Evolutionary conservation across 2,329 filamentous ascomycete species (phyloP).

Genomic region (Talaromyces sp.): DNA sequence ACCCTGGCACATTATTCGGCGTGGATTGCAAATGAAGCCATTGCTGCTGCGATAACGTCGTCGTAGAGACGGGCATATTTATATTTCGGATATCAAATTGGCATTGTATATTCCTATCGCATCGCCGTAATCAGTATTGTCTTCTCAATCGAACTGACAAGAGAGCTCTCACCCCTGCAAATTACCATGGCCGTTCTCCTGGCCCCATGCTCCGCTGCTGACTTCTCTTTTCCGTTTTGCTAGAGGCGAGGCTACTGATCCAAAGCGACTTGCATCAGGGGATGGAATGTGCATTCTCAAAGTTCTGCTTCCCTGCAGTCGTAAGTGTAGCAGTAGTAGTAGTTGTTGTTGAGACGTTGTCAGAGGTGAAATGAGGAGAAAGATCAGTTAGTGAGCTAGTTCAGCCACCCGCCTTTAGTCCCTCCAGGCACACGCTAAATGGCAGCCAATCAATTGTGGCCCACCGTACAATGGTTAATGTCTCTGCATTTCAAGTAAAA

Average conservation of each 20-base stretch:
- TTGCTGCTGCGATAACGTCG: constrained; percentile 8
- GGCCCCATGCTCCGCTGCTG: constrained; percentile 10
- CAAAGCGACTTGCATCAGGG: constrained; percentile 1
- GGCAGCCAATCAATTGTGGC: not conserved
- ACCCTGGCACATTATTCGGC: not conserved
- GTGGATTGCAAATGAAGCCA: constrained; percentile 10
- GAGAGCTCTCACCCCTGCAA: constrained; percentile 7
- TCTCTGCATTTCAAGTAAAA: too few relatives aligned
- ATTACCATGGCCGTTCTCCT: constrained; percentile 9
- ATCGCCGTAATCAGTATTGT: not conserved
- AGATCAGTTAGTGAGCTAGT: not conserved
- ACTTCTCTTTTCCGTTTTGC: constrained; percentile 27
- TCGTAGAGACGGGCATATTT: constrained; percentile 11
- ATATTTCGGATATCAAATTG: constrained; percentile 17
- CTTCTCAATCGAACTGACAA: not conserved
- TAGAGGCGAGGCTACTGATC: constrained; percentile 13
- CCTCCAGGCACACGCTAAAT: not conserved
- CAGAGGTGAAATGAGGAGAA: too few relatives aligned
- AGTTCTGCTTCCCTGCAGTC: not conserved
- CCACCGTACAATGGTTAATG: too few relatives aligned
- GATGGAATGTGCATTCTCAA: constrained; percentile 10
- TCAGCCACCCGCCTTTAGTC: not conserved
- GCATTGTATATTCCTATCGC: constrained; percentile 8
- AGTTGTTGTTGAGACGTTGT: not conserved
- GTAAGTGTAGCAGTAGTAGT: not conserved